Evolutionary conservation across 1,284 basidiomycete genomes (phyloP), one percentile per base, ranked within the genome.

Genomic region (Salmacisia buchloeana): DNA sequence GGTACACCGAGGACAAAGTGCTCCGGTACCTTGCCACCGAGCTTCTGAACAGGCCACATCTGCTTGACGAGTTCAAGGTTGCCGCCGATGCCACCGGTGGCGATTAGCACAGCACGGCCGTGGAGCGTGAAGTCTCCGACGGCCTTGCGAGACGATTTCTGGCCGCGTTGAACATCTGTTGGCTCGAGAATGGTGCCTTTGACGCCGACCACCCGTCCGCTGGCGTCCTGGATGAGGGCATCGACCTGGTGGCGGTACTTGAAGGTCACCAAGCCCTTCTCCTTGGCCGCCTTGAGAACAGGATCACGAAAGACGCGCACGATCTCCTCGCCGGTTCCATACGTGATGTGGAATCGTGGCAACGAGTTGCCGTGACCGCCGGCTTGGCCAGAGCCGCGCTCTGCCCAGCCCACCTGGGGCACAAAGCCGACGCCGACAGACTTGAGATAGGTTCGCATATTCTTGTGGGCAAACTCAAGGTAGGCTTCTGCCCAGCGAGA

Each of bases 61-160:
- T 63, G 21, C 46, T 58, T 58, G 56, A 66, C 59, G 27, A 66
- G 46, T 21, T 63, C 62, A 12, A 59, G 39, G 36, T 63, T 66
- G 33, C 65, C 65, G n/a, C 65, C 65, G 43, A 66, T 66, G 25
- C 65, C 65, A 33, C 65, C 65, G 0, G 65, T 60, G 1, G 65
- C n/a, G n/a, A 66, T 58, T 18, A 66, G 43, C n/a, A 63, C 59
- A 3, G 65, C 65, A 6, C 65, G 49, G 13, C 62, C 65, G 12
- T 33, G 59, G 31, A 66, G 34, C 6, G 41, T 46, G 36, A 66
- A 66, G 2, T 52, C 43, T 9, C 59, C 65, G 15, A 66, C 46
- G 33, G 38, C 36, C 12, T 54, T 63, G 21, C 65, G 56, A 9
- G 56, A 61, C 2, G 65, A 63, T 29, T 35, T n/a, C 31, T 27